A percentile compares a stretch with the other conserved stretches of the same genome.
Evolutionary conservation across 805 yeast genomes (phyloP).

Genomic region (Zygotorulaspora sp.): DNA sequence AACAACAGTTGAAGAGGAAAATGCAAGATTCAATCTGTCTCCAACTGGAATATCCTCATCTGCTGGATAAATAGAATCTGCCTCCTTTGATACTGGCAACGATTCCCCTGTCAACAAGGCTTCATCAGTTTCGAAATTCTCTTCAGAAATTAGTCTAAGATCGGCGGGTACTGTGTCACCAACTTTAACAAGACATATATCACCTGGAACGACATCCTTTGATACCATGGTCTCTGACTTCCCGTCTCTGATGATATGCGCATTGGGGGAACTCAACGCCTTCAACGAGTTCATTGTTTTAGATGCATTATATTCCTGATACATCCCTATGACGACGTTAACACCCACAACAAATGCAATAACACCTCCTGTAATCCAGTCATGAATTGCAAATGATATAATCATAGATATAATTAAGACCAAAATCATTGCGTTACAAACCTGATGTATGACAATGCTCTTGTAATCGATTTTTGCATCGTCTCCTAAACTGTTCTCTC

Average conservation of each 20-base stretch:
- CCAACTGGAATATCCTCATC: slow-evolving; percentile 48
- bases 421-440: slow-evolving; percentile 87
- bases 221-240: slow-evolving; percentile 72
- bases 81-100: slow-evolving; percentile 68
- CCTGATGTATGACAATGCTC: slow-evolving; percentile 75
- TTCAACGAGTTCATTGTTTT: slow-evolving; percentile 90
- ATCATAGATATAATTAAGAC: slow-evolving; percentile 84
- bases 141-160: slow-evolving; percentile 68
- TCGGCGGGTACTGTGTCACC: slow-evolving; percentile 99
- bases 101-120: slow-evolving; percentile 94
- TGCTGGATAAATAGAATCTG: slow-evolving; percentile 38
- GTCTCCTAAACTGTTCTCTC: slow-evolving; percentile 74
- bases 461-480: slow-evolving; percentile 66
- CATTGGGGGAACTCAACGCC: slow-evolving; percentile 89
- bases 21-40: slow-evolving; percentile 74
- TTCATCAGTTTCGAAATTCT: slow-evolving; percentile 83
- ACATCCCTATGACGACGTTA: slow-evolving; percentile 92
- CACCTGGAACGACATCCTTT: slow-evolving; percentile 89
- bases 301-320: slow-evolving; percentile 93
- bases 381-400: slow-evolving; percentile 83
- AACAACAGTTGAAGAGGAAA: slow-evolving; percentile 93
- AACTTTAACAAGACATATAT: slow-evolving; percentile 76
- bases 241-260: slow-evolving; percentile 80
- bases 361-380: slow-evolving; percentile 88
- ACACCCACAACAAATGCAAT: slow-evolving; percentile 85